Evolutionary conservation across 768 basidiomycete genomes (phyloP), one percentile per base, ranked within the genome.

Genomic region (Podaxis carcinomalis): DNA sequence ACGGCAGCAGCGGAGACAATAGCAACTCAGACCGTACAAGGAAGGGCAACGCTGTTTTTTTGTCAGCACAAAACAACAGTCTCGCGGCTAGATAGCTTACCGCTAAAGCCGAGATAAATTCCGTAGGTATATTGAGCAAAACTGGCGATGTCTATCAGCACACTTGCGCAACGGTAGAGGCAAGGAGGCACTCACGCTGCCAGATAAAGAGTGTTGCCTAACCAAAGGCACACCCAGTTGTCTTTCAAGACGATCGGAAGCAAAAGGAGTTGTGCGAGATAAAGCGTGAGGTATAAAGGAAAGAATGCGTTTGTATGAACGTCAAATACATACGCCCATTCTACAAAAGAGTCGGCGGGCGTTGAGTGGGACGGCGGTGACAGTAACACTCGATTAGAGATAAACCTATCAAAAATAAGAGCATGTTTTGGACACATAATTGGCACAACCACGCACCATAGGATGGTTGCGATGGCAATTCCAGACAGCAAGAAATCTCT

Each of bases 221-320:
- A 80, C 78, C 90, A 89, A 40, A 98, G 80, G 70, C 93, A 96
- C n/a, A 95, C 84, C 95, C 95, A 98, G 66, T 90, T 92, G 66
- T 87, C 86, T 68, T 84, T 85, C 40, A 92, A 82, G 52, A 98
- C 79, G 51, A 98, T 81, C 1, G 93, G 90, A 1, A 92, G 83
- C 10, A 98, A 80, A 64, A 95, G 86, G 10, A 97, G 81, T 69
- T 98, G 93, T 0, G 90, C 90, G 61, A 94, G 78, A 71, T 97
- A 97, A 57, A 97, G 83, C 9, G 91, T 89, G 62, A 97, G 83
- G 75, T 92, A 96, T 62, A 95, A 78, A 19, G 95, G 95, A 74
- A 98, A 96, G 80, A 98, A 98, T 2, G 94, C 89, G 68, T 98
- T 98, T 62, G 90, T 95, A 73, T 97, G 95, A 14, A 98, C 90